phyloP scores from a whole-genome alignment of 192 early-diverging fungal genomes.

The Entomortierella beljakovae region DNA sequence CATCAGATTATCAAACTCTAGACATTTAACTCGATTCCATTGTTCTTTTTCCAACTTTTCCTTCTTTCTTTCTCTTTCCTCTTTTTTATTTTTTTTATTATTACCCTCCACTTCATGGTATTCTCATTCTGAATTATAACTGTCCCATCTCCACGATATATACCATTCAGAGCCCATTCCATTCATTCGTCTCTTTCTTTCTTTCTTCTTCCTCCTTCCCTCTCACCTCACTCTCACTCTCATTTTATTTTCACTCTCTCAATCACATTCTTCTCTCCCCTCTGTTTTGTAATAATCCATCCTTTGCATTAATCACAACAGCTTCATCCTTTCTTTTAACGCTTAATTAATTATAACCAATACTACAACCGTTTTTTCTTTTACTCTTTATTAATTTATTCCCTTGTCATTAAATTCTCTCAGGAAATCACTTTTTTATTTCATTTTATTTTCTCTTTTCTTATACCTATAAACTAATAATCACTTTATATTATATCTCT shows the following conservation, averaged over 20 bases:
- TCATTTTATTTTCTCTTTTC: background rate
- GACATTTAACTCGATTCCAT: no score
- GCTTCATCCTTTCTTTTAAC: no score
- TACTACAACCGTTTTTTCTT: no score
- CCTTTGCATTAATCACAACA: background rate
- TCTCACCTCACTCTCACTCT: background rate
- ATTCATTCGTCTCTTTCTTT: background rate
- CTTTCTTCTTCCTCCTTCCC: background rate
- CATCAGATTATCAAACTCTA: no score
- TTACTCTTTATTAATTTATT: no score
- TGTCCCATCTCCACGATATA: slow-evolving; percentile 1
- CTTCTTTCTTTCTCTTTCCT: background rate
- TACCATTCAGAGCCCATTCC: slow-evolving; percentile 1
- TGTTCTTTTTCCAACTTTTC: no score
- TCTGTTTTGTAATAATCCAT: background rate
- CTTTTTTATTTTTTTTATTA: background rate
- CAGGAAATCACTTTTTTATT: no score
- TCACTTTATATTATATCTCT: background rate
- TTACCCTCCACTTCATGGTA: background rate
- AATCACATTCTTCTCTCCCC: background rate
- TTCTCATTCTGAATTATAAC: background rate
- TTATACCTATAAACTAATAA: background rate
- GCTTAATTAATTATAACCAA: no score
- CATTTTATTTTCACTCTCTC: background rate
- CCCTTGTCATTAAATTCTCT: no score